Evolutionary conservation across 768 basidiomycete species (phyloP).

Genomic region (Calocera viscosa): DNA sequence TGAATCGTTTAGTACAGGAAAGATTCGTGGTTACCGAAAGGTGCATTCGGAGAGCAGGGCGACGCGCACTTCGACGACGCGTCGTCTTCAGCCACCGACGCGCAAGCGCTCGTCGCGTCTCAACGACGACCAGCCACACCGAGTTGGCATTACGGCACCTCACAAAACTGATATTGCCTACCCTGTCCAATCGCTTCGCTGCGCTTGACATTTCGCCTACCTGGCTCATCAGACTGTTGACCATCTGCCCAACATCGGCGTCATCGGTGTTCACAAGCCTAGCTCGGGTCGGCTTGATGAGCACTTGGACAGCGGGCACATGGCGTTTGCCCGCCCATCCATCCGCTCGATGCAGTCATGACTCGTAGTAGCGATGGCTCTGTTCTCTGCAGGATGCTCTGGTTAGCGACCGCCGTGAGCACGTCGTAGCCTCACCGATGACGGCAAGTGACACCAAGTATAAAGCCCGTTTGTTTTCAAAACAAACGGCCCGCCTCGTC

Average conservation of each 20-base stretch:
- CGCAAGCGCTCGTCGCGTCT: not conserved
- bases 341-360: not conserved
- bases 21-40: too few relatives aligned
- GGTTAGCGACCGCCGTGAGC: not conserved
- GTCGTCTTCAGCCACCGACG: not conserved
- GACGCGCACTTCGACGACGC: too few relatives aligned
- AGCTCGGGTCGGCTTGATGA: not conserved
- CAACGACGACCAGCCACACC: not conserved
- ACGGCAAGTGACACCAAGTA: not conserved
- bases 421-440: not conserved
- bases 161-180: not conserved
- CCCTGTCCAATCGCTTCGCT: not conserved
- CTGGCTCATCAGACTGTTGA: not conserved
- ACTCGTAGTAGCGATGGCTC: not conserved
- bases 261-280: not conserved
- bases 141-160: not conserved
- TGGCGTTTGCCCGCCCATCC: not conserved
- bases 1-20: too few relatives aligned
- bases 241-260: not conserved
- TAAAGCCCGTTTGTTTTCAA: constrained; percentile 6
- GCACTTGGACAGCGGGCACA: not conserved
- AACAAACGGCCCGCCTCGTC: not conserved
- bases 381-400: not conserved
- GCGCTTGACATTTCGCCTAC: not conserved
- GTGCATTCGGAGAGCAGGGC: too few relatives aligned